Conservation (phyloP, 2,329 filamentous ascomycete species). For the Trichophyton benhamiae region DNA sequence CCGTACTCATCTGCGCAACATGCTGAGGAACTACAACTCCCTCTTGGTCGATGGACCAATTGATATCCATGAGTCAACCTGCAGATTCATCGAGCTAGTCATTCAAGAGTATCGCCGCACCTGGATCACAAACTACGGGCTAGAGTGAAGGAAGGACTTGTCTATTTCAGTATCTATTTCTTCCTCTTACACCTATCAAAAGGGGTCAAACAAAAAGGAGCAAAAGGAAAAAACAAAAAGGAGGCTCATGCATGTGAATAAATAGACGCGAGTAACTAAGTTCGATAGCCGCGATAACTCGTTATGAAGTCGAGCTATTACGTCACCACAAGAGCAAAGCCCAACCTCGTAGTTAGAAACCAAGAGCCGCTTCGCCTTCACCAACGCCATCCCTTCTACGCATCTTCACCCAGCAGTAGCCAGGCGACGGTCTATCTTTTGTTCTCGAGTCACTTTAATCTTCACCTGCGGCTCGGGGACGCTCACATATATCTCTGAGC, state of each 20-base stretch:
- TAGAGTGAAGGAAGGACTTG: background rate
- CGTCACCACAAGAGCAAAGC: background rate
- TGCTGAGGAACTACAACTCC: constrained; percentile 1
- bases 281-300: background rate
- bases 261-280: background rate
- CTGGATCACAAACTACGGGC: constrained; percentile 13
- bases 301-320: background rate
- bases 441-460: background rate
- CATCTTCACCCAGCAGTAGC: too few species aligned
- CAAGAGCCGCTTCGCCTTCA: background rate
- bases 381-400: background rate
- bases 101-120: constrained; percentile 12
- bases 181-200: too few species aligned
- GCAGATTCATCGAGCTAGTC: constrained; percentile 10
- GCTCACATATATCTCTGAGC: background rate
- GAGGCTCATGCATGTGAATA: background rate
- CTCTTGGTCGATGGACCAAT: background rate
- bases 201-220: background rate
- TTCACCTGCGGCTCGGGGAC: background rate
- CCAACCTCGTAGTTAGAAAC: background rate
- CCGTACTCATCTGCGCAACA: constrained; percentile 7
- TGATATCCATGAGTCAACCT: constrained; percentile 5
- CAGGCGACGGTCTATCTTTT: background rate
- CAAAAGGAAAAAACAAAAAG: background rate
- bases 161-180: too few species aligned